Percentiles rank a stretch among this genome's conserved stretches.
Evolutionary conservation across 106 monocot species (phyloP).

Genomic region (Chionographis japonica): DNA sequence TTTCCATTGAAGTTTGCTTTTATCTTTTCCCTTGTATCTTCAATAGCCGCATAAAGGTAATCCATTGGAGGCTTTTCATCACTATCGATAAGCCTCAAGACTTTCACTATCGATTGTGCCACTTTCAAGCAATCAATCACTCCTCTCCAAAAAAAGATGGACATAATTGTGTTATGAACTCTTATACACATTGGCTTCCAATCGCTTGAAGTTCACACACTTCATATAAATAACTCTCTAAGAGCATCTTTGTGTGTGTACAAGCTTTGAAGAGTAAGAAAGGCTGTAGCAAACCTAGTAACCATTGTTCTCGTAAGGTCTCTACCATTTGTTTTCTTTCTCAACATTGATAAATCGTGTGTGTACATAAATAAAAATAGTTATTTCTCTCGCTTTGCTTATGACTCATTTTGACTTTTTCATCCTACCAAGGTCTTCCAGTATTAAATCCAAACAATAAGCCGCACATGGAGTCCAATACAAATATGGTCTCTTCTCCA

Average conservation of each 20-base stretch:
- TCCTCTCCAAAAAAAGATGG: not conserved
- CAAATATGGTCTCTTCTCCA: not conserved
- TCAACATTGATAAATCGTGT: not conserved
- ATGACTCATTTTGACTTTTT: not conserved
- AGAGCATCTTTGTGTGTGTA: too few species aligned
- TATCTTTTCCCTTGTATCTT: too few species aligned
- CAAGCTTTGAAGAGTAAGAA: not conserved
- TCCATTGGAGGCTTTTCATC: too few species aligned
- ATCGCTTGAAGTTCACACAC: not conserved
- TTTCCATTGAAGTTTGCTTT: too few species aligned
- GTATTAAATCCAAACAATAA: conserved; percentile 2
- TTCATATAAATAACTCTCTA: too few species aligned
- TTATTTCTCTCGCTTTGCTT: not conserved
- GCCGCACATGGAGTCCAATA: conserved; percentile 4
- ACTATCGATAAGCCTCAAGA: too few species aligned
- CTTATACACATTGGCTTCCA: not conserved
- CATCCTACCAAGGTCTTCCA: not conserved
- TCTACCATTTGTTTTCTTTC: not conserved
- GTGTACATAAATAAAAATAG: not conserved
- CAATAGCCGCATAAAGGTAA: too few species aligned
- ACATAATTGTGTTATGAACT: not conserved
- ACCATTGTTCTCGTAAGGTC: not conserved
- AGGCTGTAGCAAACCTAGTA: not conserved
- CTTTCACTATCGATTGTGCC: not conserved
- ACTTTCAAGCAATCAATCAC: not conserved